Evolutionary conservation across 2,329 filamentous ascomycete species (phyloP), one percentile per base, ranked within the genome.

Genomic region (Colletotrichum scovillei): DNA sequence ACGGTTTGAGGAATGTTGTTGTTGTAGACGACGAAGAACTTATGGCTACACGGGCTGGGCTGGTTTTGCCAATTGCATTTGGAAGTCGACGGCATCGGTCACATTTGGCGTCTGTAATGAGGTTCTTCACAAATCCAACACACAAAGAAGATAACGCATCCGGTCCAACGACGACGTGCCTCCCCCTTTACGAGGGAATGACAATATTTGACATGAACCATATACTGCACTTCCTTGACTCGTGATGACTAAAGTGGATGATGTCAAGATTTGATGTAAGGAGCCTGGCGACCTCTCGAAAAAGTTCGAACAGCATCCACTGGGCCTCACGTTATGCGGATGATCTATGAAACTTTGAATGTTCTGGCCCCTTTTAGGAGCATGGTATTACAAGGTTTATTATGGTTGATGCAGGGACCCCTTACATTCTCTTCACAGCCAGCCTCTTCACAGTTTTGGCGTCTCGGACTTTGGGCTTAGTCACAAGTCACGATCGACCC

Each of bases 21-120:
- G 71, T 73, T 73, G 71, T 73, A 73, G 71, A 73, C 66, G 69
- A 72, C 64, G 71, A 73, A 73, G 71, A 73, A 66, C 67, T 73
- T 71, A 73, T 62, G 67, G 67, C 71, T 73, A 69, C 63, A 69
- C 63, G 74, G 74, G 74, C 73, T 85, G 85, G 86, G 86, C 87
- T 88, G 87, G 86, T 87, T 89, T 87, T 86, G 86, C 88, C 88
- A 88, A 86, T 87, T 90, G 89, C 89, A 91, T 90, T 89, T 90
- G 88, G 88, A 90, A 88, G 87, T 90, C 87, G 85, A 87, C 86
- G 87, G 87, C 86, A 88, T 90, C 86, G 88, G 88, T 91, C 88
- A 88, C 86, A 89, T 89, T 86, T 88, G 88, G 88, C 88, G 88
- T 90, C 88, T 90, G 88, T 90, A 90, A 89, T 89, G 86, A 89